A percentile compares a stretch with the other conserved stretches of the same genome.
Evolutionary conservation across 1,284 basidiomycete genomes (phyloP).

Genomic region (Puccinia coronata): DNA sequence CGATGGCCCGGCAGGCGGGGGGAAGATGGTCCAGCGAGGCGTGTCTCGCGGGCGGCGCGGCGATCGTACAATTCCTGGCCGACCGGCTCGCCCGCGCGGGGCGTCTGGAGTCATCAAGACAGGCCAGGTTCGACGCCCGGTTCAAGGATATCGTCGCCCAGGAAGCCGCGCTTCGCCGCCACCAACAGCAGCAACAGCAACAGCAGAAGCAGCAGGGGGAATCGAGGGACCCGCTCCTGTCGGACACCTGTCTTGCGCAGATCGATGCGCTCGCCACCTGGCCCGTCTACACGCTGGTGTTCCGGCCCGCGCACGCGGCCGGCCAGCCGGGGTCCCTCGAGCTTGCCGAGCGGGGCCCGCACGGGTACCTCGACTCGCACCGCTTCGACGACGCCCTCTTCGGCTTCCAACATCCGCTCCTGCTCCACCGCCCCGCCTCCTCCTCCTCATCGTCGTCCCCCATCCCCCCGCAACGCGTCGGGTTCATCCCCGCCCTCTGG

Average conservation of each 20-base stretch:
- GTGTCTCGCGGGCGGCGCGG: neutral
- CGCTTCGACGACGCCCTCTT: neutral
- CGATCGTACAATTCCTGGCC: neutral
- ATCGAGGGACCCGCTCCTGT: neutral
- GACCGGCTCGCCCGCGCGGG: neutral
- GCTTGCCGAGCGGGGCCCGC: neutral
- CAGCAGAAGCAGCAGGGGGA: neutral
- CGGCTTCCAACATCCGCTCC: neutral
- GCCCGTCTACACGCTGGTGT: neutral
- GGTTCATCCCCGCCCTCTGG: neutral
- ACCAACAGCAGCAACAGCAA: neutral
- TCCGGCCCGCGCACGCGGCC: neutral
- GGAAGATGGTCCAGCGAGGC: constrained; percentile 16
- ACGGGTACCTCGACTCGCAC: no score
- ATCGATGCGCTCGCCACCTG: neutral
- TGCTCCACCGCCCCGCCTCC: no score
- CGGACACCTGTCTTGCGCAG: neutral
- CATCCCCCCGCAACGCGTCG: no score
- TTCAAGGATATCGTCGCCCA: neutral
- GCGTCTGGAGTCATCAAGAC: neutral
- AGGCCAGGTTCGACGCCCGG: neutral
- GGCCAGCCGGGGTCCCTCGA: neutral
- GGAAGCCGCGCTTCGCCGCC: neutral
- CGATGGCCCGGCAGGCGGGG: neutral
- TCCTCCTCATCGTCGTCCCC: no score